A percentile compares a stretch with the other conserved stretches of the same genome.
Conservation (phyloP, 352 stramenopile genomes). For the Globisporangium recalcitrans region DNA sequence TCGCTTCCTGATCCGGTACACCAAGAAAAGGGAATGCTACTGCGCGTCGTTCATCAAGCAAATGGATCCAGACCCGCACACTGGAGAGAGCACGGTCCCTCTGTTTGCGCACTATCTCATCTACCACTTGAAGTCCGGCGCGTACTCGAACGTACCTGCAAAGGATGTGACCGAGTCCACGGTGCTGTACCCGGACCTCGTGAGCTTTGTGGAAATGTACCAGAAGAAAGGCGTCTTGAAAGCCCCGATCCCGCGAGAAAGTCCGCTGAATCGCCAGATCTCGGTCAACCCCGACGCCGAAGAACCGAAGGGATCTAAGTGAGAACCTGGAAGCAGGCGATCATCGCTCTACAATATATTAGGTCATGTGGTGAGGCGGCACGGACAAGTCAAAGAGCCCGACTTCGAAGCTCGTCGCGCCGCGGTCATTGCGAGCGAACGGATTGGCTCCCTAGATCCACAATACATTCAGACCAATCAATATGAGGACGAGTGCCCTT, state of each 20-base stretch:
- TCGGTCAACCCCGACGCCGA: slow-evolving; percentile 23
- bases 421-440: slow-evolving; percentile 30
- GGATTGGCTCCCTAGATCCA: slow-evolving; percentile 23
- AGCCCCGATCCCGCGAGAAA: slow-evolving; percentile 38
- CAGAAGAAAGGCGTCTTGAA: slow-evolving; percentile 62
- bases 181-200: slow-evolving; percentile 54
- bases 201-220: slow-evolving; percentile 74
- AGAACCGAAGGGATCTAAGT: background rate
- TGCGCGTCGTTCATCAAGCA: slow-evolving; percentile 65
- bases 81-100: slow-evolving; percentile 6
- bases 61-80: slow-evolving; percentile 26
- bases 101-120: slow-evolving; percentile 71
- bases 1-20: slow-evolving; percentile 78
- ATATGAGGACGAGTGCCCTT: background rate
- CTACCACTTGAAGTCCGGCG: slow-evolving; percentile 54
- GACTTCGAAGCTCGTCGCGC: slow-evolving; percentile 26
- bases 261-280: slow-evolving; percentile 54
- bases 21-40: slow-evolving; percentile 49
- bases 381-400: slow-evolving; percentile 34
- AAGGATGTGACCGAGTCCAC: slow-evolving; percentile 48
- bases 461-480: background rate
- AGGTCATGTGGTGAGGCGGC: slow-evolving; percentile 32
- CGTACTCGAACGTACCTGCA: slow-evolving; percentile 54
- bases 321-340: background rate
- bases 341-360: background rate